phyloP scores from a whole-genome alignment of 805 yeast genomes.

The Barnettozyma sucrosica region DNA sequence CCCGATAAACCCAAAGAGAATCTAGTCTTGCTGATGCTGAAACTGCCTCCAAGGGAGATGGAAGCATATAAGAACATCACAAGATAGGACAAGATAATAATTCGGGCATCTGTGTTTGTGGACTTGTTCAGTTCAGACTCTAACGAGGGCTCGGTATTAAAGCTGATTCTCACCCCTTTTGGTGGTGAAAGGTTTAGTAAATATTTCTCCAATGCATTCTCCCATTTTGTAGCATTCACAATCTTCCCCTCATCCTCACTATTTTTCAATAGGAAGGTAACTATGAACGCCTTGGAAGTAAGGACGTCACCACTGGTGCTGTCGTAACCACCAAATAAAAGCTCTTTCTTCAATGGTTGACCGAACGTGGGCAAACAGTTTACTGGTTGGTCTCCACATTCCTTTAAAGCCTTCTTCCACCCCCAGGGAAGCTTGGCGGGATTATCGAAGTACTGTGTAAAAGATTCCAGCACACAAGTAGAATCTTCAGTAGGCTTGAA shows the following conservation, averaged over 20 bases:
- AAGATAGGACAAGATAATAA: constrained; percentile 68
- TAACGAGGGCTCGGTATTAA: constrained; percentile 76
- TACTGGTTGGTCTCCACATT: constrained; percentile 78
- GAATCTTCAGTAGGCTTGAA: constrained; percentile 74
- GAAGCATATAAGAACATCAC: constrained; percentile 88
- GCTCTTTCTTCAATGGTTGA: constrained; percentile 73
- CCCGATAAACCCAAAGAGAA: constrained; percentile 81
- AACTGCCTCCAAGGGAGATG: constrained; percentile 59
- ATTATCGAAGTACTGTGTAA: constrained; percentile 72
- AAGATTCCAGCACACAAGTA: constrained; percentile 77
- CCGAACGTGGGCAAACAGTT: constrained; percentile 86
- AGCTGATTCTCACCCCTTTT: constrained; percentile 58
- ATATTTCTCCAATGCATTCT: constrained; percentile 54
- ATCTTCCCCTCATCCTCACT: constrained; percentile 31
- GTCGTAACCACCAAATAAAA: constrained; percentile 60
- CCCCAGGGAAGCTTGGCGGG: constrained; percentile 49
- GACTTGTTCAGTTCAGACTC: constrained; percentile 80
- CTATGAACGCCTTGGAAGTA: constrained; percentile 64
- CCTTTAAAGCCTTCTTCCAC: constrained; percentile 51
- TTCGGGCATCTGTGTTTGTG: constrained; percentile 69
- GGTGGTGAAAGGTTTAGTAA: constrained; percentile 41
- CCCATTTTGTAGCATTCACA: constrained; percentile 53
- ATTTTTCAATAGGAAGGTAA: constrained; percentile 66
- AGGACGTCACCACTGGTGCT: constrained; percentile 39
- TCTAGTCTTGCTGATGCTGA: constrained; percentile 46